Percentiles rank a stretch among this genome's conserved stretches.
Evolutionary conservation across 2,329 filamentous ascomycete genomes (phyloP).

Genomic region (Juglanconis oblonga): DNA sequence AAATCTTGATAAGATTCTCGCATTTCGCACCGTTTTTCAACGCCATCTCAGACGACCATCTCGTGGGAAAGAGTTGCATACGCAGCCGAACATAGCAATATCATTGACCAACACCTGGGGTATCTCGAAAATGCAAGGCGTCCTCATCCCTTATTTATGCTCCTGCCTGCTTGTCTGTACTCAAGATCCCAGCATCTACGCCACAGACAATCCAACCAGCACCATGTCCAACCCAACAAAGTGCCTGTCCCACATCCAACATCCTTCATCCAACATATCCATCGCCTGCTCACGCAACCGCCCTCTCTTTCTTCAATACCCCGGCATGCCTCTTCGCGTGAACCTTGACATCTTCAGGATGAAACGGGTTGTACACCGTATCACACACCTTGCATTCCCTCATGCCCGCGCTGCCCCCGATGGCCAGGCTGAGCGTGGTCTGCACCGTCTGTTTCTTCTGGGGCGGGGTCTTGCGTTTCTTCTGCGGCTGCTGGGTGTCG

Average conservation of each 20-base stretch:
- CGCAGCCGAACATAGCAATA: background rate
- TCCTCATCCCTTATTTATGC: background rate
- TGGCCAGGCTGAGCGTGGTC: conserved; percentile 38
- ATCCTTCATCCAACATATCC: background rate
- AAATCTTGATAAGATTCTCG: too few relatives aligned
- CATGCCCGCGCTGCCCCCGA: conserved; percentile 31
- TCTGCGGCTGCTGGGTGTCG: conserved; percentile 1
- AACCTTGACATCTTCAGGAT: conserved; percentile 39
- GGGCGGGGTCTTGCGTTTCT: conserved; percentile 14
- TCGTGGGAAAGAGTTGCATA: too few relatives aligned
- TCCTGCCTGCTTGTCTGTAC: background rate
- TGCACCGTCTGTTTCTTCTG: conserved; percentile 33
- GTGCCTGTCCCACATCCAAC: too few relatives aligned
- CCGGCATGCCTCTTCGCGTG: conserved; percentile 37
- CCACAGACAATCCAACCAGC: too few relatives aligned
- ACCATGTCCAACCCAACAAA: too few relatives aligned
- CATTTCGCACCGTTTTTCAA: too few relatives aligned
- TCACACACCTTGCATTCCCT: conserved; percentile 41
- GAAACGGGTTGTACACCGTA: conserved; percentile 43
- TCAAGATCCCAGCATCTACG: too few relatives aligned
- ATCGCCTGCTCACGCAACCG: background rate
- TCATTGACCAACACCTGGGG: background rate
- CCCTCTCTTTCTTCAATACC: conserved; percentile 18
- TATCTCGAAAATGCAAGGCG: background rate
- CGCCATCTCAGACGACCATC: too few relatives aligned